These are phyloP conservation scores for Aspergillus amoenus DNA, from an alignment of 2,329 filamentous ascomycete species.

Conservation along the genomic window DNA sequence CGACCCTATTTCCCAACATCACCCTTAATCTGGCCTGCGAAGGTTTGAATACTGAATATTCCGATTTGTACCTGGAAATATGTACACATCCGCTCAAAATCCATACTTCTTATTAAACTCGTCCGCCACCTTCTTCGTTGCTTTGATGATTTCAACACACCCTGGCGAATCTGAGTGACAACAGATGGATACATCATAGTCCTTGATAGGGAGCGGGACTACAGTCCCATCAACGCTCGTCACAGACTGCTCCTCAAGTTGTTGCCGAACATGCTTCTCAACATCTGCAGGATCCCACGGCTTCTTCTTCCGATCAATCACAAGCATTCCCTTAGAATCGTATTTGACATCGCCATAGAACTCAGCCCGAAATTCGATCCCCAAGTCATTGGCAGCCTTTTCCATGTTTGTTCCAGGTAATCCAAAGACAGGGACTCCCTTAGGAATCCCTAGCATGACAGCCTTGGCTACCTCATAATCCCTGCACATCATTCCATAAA, in stretches of 20 bases:
- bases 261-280: conserved; percentile 42
- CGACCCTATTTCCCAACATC: no score
- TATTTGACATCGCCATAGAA: conserved; percentile 60
- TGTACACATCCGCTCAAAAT: conserved; percentile 1
- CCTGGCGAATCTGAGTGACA: conserved; percentile 51
- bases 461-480: conserved; percentile 53
- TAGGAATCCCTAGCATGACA: conserved; percentile 54
- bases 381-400: conserved; percentile 53
- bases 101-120: conserved; percentile 41
- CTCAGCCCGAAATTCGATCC: conserved; percentile 55
- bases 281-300: conserved; percentile 43
- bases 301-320: conserved; percentile 62
- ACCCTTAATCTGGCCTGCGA: background rate
- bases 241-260: conserved; percentile 43
- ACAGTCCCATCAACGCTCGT: conserved; percentile 43
- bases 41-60: background rate
- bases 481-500: conserved; percentile 59
- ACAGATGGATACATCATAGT: conserved; percentile 46
- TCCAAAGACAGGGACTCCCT: conserved; percentile 54
- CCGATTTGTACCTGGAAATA: background rate
- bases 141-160: conserved; percentile 45
- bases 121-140: conserved; percentile 41
- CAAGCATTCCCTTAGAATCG: conserved; percentile 48
- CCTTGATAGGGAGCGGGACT: conserved; percentile 41
- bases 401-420: conserved; percentile 57